Conservation (phyloP, 257 asterid species). For the Solanum piurae region DNA sequence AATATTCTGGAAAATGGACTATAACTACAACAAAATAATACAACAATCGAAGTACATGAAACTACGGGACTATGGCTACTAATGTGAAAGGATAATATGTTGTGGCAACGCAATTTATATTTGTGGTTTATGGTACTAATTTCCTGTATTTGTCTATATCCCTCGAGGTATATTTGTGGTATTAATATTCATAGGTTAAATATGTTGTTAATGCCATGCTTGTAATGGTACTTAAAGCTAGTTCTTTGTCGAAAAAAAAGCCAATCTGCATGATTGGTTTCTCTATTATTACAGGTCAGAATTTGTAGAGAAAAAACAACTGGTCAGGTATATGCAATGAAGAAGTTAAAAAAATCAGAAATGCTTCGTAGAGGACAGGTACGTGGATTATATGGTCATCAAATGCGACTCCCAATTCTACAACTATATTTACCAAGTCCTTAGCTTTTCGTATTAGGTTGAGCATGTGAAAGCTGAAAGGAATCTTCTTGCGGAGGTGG, state of each 20-base stretch:
- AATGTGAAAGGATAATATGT: not conserved
- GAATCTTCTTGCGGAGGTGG: conserved; percentile 43
- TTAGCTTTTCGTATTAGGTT: conserved; percentile 20
- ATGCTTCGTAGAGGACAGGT: conserved; percentile 52
- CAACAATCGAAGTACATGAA: not conserved
- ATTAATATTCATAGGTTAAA: not conserved
- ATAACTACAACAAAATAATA: not conserved
- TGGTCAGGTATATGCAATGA: conserved; percentile 39
- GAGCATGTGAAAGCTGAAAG: conserved; percentile 52
- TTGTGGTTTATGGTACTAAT: not conserved
- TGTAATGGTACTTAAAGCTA: not conserved
- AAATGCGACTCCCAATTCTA: not conserved
- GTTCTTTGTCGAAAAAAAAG: not conserved
- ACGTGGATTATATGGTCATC: not conserved
- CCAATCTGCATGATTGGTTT: not conserved
- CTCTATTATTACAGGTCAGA: conserved; percentile 23
- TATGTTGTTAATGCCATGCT: not conserved
- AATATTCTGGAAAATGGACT: not conserved
- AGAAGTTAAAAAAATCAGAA: conserved; percentile 39
- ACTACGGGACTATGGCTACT: not conserved
- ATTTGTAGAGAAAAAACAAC: conserved; percentile 35
- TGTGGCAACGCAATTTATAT: not conserved
- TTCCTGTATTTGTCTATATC: not conserved
- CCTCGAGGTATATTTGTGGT: not conserved
- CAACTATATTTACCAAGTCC: not conserved